Conservation (phyloP, 306 rosid species). For the Ormosia emarginata region DNA sequence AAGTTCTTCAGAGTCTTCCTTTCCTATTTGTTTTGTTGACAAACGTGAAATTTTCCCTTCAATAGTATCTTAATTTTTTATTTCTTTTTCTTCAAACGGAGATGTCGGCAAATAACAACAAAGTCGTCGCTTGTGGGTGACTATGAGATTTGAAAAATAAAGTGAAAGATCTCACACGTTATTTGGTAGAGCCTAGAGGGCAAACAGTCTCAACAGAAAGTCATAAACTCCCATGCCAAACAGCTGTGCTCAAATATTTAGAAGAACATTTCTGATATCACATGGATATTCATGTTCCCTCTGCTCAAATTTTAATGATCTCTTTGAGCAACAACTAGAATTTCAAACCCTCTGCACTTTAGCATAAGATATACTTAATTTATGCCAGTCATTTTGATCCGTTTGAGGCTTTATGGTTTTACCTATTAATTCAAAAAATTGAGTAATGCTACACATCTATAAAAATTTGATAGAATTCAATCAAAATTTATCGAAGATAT, state of each 20-base stretch:
- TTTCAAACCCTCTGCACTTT: no score
- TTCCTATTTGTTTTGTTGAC: neutral
- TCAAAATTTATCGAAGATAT: no score
- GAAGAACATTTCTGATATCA: neutral
- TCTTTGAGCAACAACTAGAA: no score
- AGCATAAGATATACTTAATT: no score
- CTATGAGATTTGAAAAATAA: neutral
- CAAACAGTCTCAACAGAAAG: neutral
- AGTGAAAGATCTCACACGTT: neutral
- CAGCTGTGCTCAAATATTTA: no score
- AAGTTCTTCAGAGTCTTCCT: neutral
- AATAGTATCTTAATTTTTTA: neutral
- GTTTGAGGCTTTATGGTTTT: no score
- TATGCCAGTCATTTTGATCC: no score
- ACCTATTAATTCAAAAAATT: no score
- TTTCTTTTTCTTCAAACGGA: neutral
- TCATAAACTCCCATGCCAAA: neutral
- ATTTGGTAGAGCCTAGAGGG: neutral
- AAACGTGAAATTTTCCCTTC: neutral
- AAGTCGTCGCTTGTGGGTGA: neutral
- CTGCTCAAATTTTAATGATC: no score
- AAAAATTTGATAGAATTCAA: no score
- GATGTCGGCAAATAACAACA: neutral
- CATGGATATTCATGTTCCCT: neutral
- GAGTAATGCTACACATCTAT: no score